Evolutionary conservation across 371 early-diverging fungal species (phyloP), one percentile per base, ranked within the genome.

Genomic region (Batrachochytrium dendrobatidis): DNA sequence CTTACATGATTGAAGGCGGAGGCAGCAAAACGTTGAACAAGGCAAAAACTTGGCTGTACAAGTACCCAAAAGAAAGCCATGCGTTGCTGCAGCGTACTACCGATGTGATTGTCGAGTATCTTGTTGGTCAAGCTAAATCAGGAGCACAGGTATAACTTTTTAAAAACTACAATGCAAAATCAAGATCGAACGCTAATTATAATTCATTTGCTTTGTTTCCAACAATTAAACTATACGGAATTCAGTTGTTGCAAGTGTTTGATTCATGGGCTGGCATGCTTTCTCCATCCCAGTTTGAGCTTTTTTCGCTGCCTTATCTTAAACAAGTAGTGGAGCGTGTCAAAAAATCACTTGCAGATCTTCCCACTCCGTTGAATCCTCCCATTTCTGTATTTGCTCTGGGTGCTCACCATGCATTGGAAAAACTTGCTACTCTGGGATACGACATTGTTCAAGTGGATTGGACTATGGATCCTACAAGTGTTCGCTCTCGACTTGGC

Each of bases 1-100:
- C 93, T 3, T 97, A 97, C 66, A 94, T 95, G 95, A 87, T 97
- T 64, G 98, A 95, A 72, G 95, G 98, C n/a, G 94, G 94, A 46
- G 93, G 95, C 34, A 90, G 91, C 70, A 94, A 91, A 71, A 92
- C 87, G 0, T 74, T 93, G 55, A 75, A 84, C 35, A 88, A 88
- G 69, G 90, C 94, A 44, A 95, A 94, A 75, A 69, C 82, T 18
- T 98, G 91, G 91, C 75, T 98, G 48, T 89, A 83, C 76, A 77
- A 80, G 61, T 76, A 94, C 70, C 87, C 89, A n/a, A 80, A 86
- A 55, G 87, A 74, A 39, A 79, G 87, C 12, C 89, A 94, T 55
- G 74, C 73, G 64, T 78, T 98, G 43, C 81, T 98, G 61, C 73
- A 80, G 54, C 79, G 82, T 34, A 81, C 93, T 24, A 89, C 93